Percentiles rank a stretch among this genome's conserved stretches.
These are phyloP conservation scores for Penicillium hesseltinei DNA, from an alignment of 2,329 filamentous ascomycete species.

Conservation along the genomic window DNA sequence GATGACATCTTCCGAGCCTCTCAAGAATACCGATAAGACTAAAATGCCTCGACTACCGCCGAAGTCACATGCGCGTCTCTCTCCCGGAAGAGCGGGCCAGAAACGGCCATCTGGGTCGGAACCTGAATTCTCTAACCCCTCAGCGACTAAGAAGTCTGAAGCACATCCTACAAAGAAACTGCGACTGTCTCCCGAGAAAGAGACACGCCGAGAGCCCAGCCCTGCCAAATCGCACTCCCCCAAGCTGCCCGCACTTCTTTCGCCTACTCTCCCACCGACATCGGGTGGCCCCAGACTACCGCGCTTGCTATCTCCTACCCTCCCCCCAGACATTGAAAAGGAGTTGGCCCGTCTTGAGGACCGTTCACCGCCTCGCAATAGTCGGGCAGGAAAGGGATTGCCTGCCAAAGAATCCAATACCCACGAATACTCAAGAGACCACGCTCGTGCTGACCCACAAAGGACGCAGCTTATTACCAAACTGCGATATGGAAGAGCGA, in stretches of 20 bases:
- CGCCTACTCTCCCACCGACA: constrained; percentile 45
- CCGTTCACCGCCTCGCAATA: constrained; percentile 25
- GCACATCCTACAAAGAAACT: constrained; percentile 40
- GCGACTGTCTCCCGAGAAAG: constrained; percentile 39
- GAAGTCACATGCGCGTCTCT: constrained; percentile 15
- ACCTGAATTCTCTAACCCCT: constrained; percentile 14
- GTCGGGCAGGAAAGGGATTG: constrained; percentile 1
- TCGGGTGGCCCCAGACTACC: constrained; percentile 46
- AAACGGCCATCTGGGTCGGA: constrained; percentile 31
- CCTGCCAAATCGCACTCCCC: constrained; percentile 24
- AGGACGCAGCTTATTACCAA: constrained; percentile 46
- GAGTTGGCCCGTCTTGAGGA: constrained; percentile 49
- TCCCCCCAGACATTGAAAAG: constrained; percentile 56
- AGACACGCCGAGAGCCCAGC: constrained; percentile 26
- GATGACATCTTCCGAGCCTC: constrained; percentile 17
- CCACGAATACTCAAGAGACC: constrained; percentile 9
- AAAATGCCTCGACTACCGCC: constrained; percentile 9
- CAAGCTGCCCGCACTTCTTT: constrained; percentile 38
- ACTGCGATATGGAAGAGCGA: constrained; percentile 52
- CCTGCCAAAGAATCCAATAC: constrained; percentile 8
- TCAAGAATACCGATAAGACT: constrained; percentile 18
- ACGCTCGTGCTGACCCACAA: background rate
- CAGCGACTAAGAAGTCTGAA: constrained; percentile 21
- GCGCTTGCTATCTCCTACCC: constrained; percentile 56
- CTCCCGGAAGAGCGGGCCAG: constrained; percentile 21